Conservation (phyloP, 805 yeast genomes). For the Sporopachydermia lactativora region DNA sequence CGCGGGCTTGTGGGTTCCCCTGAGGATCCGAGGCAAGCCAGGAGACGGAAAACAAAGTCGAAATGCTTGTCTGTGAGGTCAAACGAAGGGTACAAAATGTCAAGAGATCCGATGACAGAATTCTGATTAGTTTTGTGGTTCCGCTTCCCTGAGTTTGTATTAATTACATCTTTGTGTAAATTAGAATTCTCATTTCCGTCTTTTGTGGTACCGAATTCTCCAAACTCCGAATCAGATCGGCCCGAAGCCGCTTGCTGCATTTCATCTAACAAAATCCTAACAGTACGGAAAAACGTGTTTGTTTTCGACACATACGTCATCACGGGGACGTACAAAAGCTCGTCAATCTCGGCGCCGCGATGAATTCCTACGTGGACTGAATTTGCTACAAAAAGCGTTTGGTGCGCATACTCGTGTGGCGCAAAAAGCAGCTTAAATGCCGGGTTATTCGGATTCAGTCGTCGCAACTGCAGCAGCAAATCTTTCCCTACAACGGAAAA, state of each 20-base stretch:
- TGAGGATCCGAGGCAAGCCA: constrained; percentile 2
- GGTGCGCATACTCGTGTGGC: constrained; percentile 23
- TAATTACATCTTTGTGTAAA: too few relatives aligned
- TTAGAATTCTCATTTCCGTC: neutral
- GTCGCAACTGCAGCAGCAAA: constrained; percentile 20
- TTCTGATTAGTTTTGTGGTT: constrained; percentile 11
- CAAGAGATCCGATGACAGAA: constrained; percentile 17
- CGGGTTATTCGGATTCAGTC: constrained; percentile 24
- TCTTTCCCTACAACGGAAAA: constrained; percentile 20
- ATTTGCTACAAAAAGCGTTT: constrained; percentile 20
- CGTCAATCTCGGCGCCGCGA: constrained; percentile 16
- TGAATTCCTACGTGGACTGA: constrained; percentile 21
- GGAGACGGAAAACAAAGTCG: constrained; percentile 16
- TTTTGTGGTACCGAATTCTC: neutral
- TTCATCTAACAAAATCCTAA: neutral
- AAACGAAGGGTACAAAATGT: constrained; percentile 23
- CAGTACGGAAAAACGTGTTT: constrained; percentile 20
- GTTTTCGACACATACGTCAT: constrained; percentile 20
- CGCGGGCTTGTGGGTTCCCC: neutral
- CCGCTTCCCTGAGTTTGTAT: neutral
- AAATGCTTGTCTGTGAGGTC: constrained; percentile 22
- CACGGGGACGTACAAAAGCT: constrained; percentile 24
- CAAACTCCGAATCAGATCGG: neutral
- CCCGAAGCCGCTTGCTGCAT: neutral
- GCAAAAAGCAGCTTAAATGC: constrained; percentile 24